A percentile compares a stretch with the other conserved stretches of the same genome.
phyloP scores from a whole-genome alignment of 176 grass and related monocot genomes.

The Elymus sibiricus region DNA sequence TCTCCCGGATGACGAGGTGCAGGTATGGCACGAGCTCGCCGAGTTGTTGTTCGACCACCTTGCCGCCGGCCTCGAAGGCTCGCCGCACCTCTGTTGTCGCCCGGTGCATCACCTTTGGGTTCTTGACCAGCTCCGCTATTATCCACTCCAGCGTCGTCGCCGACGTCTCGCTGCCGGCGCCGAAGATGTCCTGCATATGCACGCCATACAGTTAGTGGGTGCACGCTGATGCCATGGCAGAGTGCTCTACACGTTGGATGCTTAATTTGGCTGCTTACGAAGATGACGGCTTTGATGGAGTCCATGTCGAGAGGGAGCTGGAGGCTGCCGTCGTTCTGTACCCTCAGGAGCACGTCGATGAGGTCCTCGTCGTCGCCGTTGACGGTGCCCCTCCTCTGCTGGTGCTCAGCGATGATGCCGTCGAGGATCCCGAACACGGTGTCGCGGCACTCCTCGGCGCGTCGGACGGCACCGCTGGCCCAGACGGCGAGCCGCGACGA shows the following conservation, averaged over 20 bases:
- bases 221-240: background rate
- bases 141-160: slow-evolving; percentile 56
- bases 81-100: slow-evolving; percentile 48
- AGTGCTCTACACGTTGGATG: background rate
- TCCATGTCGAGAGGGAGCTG: slow-evolving; percentile 37
- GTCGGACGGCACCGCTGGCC: slow-evolving; percentile 31
- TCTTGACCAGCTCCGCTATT: slow-evolving; percentile 48
- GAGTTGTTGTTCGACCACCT: slow-evolving; percentile 18
- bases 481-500: slow-evolving; percentile 31
- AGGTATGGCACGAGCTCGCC: slow-evolving; percentile 41
- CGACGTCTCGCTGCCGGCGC: slow-evolving; percentile 56
- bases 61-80: slow-evolving; percentile 17
- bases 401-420: slow-evolving; percentile 48
- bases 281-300: slow-evolving; percentile 50
- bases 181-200: slow-evolving; percentile 48
- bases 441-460: slow-evolving; percentile 24
- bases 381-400: slow-evolving; percentile 1
- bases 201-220: background rate
- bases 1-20: slow-evolving; percentile 57
- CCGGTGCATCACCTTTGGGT: slow-evolving; percentile 33
- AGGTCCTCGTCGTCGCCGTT: slow-evolving; percentile 31
- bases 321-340: slow-evolving; percentile 30
- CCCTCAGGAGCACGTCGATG: slow-evolving; percentile 56
- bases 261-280: slow-evolving; percentile 31
- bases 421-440: slow-evolving; percentile 49